These are phyloP conservation scores for Colletotrichum navitas DNA, from an alignment of 2,329 filamentous ascomycete species.

Conservation along the genomic window DNA sequence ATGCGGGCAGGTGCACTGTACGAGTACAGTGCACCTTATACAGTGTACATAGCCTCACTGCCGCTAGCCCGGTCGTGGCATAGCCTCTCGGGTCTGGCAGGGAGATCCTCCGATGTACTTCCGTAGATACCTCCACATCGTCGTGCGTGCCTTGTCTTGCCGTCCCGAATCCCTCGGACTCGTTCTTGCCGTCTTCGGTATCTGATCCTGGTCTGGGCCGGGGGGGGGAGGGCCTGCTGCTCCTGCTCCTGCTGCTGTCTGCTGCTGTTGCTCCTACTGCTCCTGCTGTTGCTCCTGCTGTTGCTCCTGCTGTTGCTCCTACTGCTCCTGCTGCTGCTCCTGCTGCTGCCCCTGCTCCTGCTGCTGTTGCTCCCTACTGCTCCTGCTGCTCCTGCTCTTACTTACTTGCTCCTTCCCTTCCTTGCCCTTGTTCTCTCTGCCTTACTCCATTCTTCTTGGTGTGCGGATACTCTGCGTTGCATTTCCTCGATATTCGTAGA, in stretches of 20 bases:
- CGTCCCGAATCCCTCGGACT: slow-evolving; percentile 10
- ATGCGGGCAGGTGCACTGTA: neutral
- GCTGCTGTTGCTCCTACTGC: neutral
- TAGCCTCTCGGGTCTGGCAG: neutral
- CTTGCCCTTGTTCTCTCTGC: neutral
- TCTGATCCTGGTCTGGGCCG: neutral
- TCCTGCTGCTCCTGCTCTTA: too few relatives aligned
- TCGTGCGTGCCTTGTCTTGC: neutral
- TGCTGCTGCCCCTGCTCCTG: neutral
- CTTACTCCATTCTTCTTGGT: neutral
- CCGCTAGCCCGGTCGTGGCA: neutral
- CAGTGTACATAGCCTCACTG: fast-evolving
- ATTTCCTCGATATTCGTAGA: neutral
- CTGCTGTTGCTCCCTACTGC: neutral
- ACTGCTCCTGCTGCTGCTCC: neutral
- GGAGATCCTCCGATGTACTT: slow-evolving; percentile 36
- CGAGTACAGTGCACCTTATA: neutral
- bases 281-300: neutral
- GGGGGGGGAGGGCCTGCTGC: too few relatives aligned
- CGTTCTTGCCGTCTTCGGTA: slow-evolving; percentile 25
- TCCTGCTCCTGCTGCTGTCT: neutral
- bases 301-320: neutral
- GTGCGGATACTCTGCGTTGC: neutral
- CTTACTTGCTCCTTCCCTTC: too few relatives aligned
- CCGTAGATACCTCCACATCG: slow-evolving; percentile 26